Conservation (phyloP, 2,329 filamentous ascomycete genomes). For the Acrocalymma vagum region DNA sequence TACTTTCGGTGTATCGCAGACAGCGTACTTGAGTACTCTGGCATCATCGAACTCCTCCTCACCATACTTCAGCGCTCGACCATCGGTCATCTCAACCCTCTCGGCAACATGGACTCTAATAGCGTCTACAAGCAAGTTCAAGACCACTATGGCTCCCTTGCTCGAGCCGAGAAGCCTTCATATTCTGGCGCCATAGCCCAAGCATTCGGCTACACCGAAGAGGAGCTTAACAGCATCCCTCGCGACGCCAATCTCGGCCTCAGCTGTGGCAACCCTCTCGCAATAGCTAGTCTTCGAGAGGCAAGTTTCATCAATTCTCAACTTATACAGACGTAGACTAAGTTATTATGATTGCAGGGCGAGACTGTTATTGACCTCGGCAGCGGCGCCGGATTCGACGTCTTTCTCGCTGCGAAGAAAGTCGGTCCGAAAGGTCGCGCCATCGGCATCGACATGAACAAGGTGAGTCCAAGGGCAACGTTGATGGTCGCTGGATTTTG, state of each 20-base stretch:
- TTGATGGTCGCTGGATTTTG: conserved; percentile 4
- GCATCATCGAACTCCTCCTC: too few species aligned
- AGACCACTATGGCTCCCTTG: conserved; percentile 19
- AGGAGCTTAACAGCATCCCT: conserved; percentile 57
- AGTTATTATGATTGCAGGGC: too few species aligned
- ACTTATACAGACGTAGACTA: too few species aligned
- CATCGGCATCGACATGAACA: conserved; percentile 69
- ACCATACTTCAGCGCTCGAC: too few species aligned
- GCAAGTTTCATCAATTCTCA: too few species aligned
- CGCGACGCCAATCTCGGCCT: conserved; percentile 61
- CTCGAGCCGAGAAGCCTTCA: conserved; percentile 3
- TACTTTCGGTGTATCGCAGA: too few species aligned
- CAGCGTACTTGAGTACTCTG: too few species aligned
- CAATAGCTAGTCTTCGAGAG: conserved; percentile 57
- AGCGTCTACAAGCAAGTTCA: conserved; percentile 17
- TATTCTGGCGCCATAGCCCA: conserved; percentile 12
- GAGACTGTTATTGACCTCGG: conserved; percentile 68
- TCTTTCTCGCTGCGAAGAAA: conserved; percentile 62
- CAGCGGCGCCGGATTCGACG: conserved; percentile 66
- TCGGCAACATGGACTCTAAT: conserved; percentile 10
- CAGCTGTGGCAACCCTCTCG: conserved; percentile 64
- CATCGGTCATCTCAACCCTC: too few species aligned
- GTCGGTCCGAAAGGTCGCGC: conserved; percentile 59
- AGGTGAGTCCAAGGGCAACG: conserved; percentile 47
- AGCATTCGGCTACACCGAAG: conserved; percentile 40